phyloP scores from a whole-genome alignment of 345 rosid species.

The Combretum micranthum region DNA sequence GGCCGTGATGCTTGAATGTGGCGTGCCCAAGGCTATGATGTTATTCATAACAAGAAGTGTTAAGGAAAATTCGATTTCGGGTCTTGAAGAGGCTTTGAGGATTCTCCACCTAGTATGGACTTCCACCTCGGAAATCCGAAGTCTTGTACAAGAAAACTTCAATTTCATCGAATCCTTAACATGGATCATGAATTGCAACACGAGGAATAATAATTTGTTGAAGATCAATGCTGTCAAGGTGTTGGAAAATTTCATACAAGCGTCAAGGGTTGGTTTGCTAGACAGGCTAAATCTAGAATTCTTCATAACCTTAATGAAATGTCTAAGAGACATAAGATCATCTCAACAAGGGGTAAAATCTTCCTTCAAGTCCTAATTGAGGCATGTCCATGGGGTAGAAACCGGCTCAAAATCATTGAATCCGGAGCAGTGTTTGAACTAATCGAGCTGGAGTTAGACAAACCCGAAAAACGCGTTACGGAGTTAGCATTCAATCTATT shows the following conservation, averaged over 20 bases:
- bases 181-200: constrained; percentile 20
- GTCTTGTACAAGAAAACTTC: constrained; percentile 18
- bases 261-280: constrained; percentile 7
- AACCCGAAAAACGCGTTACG: constrained; percentile 32
- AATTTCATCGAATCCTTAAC: constrained; percentile 30
- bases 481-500: constrained; percentile 39
- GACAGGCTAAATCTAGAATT: constrained; percentile 26
- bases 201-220: not conserved
- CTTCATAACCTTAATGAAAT: constrained; percentile 16
- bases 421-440: constrained; percentile 35
- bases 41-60: constrained; percentile 17
- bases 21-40: constrained; percentile 19
- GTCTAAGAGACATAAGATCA: constrained; percentile 7
- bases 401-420: constrained; percentile 31
- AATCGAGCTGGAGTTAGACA: constrained; percentile 41
- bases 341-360: constrained; percentile 31
- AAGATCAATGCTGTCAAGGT: constrained; percentile 22
- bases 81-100: constrained; percentile 32
- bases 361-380: constrained; percentile 26
- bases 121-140: constrained; percentile 20
- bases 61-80: constrained; percentile 5
- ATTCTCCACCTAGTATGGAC: constrained; percentile 25
- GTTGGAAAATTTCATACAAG: constrained; percentile 16
- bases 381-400: constrained; percentile 30
- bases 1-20: constrained; percentile 27